These are phyloP conservation scores for Fusarium sarcochroum DNA, from an alignment of 2,329 filamentous ascomycete species.

Conservation along the genomic window DNA sequence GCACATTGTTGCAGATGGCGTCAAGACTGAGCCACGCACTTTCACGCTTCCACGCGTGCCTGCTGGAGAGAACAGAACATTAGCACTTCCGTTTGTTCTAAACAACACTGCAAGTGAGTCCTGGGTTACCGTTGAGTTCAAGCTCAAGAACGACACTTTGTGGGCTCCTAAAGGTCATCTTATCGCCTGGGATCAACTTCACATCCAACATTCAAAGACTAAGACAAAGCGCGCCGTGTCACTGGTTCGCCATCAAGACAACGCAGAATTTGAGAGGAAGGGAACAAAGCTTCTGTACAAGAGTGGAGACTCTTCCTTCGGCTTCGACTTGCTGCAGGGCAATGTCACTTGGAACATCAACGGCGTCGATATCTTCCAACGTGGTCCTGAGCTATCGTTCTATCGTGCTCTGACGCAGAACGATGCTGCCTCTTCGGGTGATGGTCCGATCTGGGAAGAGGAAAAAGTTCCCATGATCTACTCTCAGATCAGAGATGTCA, in stretches of 20 bases:
- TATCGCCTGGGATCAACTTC: conserved; percentile 30
- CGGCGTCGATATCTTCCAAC: neutral
- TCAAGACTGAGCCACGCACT: neutral
- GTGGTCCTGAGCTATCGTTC: conserved; percentile 13
- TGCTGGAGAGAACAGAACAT: neutral
- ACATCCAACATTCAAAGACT: neutral
- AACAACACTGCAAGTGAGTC: neutral
- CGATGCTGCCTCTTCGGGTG: conserved; percentile 5
- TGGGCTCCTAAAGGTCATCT: conserved; percentile 20
- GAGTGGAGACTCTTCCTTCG: neutral
- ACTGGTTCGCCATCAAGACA: neutral
- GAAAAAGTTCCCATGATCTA: conserved; percentile 19
- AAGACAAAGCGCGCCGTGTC: rapidly evolving
- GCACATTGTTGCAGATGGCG: conserved; percentile 15
- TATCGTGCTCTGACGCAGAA: conserved; percentile 25
- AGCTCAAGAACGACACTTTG: neutral
- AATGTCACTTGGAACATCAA: conserved; percentile 22
- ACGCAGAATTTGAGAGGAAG: neutral
- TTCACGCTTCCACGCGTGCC: conserved; percentile 1
- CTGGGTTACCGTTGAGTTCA: conserved; percentile 25
- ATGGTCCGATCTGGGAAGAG: conserved; percentile 12
- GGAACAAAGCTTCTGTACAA: conserved; percentile 1
- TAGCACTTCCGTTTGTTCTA: rapidly evolving
- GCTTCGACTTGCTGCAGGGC: neutral
- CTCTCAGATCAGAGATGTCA: conserved; percentile 6